phyloP scores from a whole-genome alignment of 768 basidiomycete genomes.

The Amylocystis lapponica region DNA sequence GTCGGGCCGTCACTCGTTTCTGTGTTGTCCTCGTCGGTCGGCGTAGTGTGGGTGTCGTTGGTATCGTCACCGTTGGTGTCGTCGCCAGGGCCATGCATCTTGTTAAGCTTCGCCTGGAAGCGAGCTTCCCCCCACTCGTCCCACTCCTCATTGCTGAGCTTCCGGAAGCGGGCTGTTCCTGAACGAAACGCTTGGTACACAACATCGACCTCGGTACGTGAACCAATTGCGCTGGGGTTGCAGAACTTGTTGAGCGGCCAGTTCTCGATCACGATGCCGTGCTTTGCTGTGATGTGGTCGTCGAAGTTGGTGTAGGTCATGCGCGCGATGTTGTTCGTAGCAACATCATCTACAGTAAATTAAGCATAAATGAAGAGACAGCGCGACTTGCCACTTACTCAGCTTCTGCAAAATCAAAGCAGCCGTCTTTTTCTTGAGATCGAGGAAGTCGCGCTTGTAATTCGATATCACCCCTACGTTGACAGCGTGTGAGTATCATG shows the following conservation, averaged over 20 bases:
- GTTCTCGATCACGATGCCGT: conserved; percentile 13
- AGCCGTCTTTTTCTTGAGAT: too few relatives aligned
- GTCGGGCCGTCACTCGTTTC: too few relatives aligned
- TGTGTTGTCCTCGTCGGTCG: too few relatives aligned
- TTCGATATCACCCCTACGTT: too few relatives aligned
- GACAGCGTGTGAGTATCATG: not conserved
- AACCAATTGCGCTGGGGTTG: conserved; percentile 9
- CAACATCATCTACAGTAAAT: not conserved
- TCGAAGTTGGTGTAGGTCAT: conserved; percentile 20
- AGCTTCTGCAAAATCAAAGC: conserved; percentile 2
- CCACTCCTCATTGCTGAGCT: conserved; percentile 7
- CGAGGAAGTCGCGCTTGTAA: not conserved
- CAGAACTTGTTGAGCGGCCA: conserved; percentile 19
- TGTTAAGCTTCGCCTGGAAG: too few relatives aligned
- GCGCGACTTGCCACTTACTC: not conserved
- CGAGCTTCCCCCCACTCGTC: conserved; percentile 5
- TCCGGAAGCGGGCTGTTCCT: conserved; percentile 12
- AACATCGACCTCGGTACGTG: conserved; percentile 9
- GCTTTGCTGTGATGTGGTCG: conserved; percentile 10
- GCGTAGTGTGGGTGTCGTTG: too few relatives aligned
- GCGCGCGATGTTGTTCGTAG: not conserved
- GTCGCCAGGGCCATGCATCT: too few relatives aligned
- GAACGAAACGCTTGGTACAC: conserved; percentile 12
- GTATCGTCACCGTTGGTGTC: too few relatives aligned
- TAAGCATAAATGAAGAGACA: not conserved